These are phyloP conservation scores for Boletus patriciae DNA, from an alignment of 768 basidiomycete genomes.

Conservation along the genomic window DNA sequence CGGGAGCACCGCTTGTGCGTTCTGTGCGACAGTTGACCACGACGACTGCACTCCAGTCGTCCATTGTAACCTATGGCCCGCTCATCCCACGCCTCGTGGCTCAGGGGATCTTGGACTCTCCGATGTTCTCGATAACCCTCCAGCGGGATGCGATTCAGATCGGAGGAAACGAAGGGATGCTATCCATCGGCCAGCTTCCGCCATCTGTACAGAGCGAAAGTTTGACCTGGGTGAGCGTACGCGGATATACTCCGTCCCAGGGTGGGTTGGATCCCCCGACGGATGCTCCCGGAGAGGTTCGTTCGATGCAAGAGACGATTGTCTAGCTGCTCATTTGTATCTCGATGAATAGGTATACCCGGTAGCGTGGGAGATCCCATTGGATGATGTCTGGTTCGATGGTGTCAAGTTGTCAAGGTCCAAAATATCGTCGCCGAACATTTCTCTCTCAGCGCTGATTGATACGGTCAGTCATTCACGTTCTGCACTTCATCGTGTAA, in stretches of 20 bases:
- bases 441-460: conserved; percentile 61
- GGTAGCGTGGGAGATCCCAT: conserved; percentile 67
- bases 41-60: conserved; percentile 37
- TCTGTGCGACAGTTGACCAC: conserved; percentile 10
- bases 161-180: conserved; percentile 64
- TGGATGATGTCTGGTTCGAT: conserved; percentile 74
- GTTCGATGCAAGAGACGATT: conserved; percentile 14
- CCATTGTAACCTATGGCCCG: conserved; percentile 45
- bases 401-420: conserved; percentile 61
- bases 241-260: conserved; percentile 49
- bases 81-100: conserved; percentile 48
- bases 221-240: conserved; percentile 66
- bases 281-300: conserved; percentile 61
- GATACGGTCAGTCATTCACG: conserved; percentile 54
- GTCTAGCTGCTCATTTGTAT: conserved; percentile 1
- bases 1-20: conserved; percentile 1
- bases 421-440: conserved; percentile 43
- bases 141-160: conserved; percentile 69
- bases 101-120: conserved; percentile 36
- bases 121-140: conserved; percentile 58
- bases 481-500: not conserved
- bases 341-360: conserved; percentile 48
- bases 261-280: conserved; percentile 57
- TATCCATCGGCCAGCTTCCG: conserved; percentile 70
- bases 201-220: conserved; percentile 43